Evolutionary conservation across 2,329 filamentous ascomycete genomes (phyloP), one percentile per base, ranked within the genome.

Genomic region (Fusarium globosum): DNA sequence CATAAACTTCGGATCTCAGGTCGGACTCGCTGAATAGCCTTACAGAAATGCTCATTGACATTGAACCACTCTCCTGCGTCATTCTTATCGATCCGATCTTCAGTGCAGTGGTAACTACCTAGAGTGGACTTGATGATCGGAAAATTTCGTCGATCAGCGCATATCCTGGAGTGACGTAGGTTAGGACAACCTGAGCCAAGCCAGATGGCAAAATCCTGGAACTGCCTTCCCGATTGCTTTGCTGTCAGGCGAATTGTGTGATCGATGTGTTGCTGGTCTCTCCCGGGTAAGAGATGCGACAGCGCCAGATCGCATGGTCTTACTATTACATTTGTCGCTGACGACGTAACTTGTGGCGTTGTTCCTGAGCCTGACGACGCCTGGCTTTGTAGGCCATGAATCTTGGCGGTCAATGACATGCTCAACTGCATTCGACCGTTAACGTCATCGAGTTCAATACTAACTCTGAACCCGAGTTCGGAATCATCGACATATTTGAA

Each of bases 131-230:
- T 55, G 42, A 28, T 36, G 66, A 69, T 56, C 48, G 38, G 65
- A 36, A 45, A 58, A 52, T 48, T 65, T 51, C 20, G 33, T 61
- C 53, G 57, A 74, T 74, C 64, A 43, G 59, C 43, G n/a, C 51
- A 43, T 72, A 61, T 41, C 49, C 64, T 58, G 39, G 26, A 72
- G 49, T 74, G 72, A 73, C 72, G 72, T 70, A 66, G 9, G 60
- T 36, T 30, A 23, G 20, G 39, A 38, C 28, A 30, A 35, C 30
- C 21, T 23, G 48, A 35, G 56, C 65, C 52, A 74, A 74, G 66
- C 52, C 39, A 28, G 43, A 60, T 48, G 71, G 67, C 67, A 35
- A 58, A 68, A 20, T 41, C 20, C 33, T 68, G 20, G 42, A 56
- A 57, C 53, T 52, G 26, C 46, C 57, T 61, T 43, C 45, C 36